phyloP scores from a whole-genome alignment of 1,284 basidiomycete species.

The Malassezia sp. region DNA sequence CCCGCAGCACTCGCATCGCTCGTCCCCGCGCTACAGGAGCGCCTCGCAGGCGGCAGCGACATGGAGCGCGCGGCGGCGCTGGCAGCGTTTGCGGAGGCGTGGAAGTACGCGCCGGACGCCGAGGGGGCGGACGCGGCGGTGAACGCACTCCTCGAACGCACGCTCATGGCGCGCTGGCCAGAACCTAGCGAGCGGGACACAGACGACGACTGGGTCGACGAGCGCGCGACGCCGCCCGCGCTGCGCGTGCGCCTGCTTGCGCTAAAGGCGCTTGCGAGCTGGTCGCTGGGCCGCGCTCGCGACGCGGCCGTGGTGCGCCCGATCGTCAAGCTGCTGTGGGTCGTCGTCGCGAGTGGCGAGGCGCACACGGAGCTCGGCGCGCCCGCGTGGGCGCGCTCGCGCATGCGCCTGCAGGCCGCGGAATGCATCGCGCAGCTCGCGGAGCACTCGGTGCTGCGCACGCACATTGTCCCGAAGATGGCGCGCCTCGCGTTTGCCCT shows the following conservation, averaged over 20 bases:
- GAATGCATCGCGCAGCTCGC: conserved; percentile 71
- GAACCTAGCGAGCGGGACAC: conserved; percentile 11
- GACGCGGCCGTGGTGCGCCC: conserved; percentile 20
- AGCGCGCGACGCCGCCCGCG: conserved; percentile 18
- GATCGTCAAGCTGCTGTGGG: conserved; percentile 30
- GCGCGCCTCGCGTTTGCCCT: conserved; percentile 59
- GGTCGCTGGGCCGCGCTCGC: conserved; percentile 4
- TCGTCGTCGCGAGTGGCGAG: conserved; percentile 24
- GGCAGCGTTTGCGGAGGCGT: conserved; percentile 63
- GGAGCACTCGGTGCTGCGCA: conserved; percentile 56
- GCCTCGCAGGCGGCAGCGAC: background rate
- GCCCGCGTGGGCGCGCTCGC: conserved; percentile 30
- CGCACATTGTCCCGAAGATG: conserved; percentile 49
- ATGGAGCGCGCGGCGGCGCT: conserved; percentile 54
- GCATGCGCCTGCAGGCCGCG: conserved; percentile 67
- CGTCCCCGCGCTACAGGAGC: conserved; percentile 51
- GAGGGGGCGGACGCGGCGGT: conserved; percentile 64
- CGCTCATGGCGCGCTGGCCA: conserved; percentile 28
- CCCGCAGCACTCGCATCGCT: background rate
- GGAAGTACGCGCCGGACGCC: conserved; percentile 61
- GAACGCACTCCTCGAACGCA: conserved; percentile 55
- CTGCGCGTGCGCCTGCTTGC: conserved; percentile 14
- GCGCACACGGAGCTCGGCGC: conserved; percentile 20
- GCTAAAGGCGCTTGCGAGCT: conserved; percentile 22
- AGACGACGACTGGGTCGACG: conserved; percentile 30